Percentiles rank a stretch among this genome's conserved stretches.
Evolutionary conservation across 2,329 filamentous ascomycete genomes (phyloP).

Genomic region (Alternaria consortialis): DNA sequence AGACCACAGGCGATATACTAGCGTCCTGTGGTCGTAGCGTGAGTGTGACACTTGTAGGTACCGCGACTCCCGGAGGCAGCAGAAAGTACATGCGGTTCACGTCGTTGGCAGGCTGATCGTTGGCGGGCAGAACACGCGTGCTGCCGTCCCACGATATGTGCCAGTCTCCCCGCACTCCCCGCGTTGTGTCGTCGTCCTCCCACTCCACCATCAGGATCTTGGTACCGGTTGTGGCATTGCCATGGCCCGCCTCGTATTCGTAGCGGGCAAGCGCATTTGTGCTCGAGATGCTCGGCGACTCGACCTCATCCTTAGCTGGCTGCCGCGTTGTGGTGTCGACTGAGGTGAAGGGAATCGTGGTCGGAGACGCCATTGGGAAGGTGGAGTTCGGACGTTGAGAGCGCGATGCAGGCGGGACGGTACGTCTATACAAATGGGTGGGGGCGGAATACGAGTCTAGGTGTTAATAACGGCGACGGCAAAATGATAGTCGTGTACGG

Average conservation of each 20-base stretch:
- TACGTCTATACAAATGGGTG: conserved; percentile 40
- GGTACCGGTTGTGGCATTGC: conserved; percentile 74
- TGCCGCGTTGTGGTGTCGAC: conserved; percentile 52
- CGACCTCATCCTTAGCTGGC: conserved; percentile 51
- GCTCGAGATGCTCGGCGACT: conserved; percentile 59
- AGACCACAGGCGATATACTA: conserved; percentile 54
- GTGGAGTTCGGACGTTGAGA: conserved; percentile 34
- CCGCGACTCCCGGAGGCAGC: conserved; percentile 73
- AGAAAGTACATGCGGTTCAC: conserved; percentile 79
- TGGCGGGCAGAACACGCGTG: conserved; percentile 72
- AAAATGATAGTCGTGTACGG: conserved; percentile 40
- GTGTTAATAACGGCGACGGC: conserved; percentile 43
- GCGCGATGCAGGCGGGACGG: conserved; percentile 40
- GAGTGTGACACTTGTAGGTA: conserved; percentile 78
- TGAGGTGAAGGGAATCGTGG: conserved; percentile 51
- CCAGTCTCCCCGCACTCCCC: conserved; percentile 67
- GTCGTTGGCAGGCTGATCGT: conserved; percentile 62
- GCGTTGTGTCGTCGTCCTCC: conserved; percentile 69
- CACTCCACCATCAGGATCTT: conserved; percentile 96
- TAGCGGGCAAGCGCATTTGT: conserved; percentile 78
- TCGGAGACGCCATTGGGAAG: conserved; percentile 45
- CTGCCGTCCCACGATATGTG: conserved; percentile 86
- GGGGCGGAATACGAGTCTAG: conserved; percentile 43
- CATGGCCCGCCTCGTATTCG: conserved; percentile 81
- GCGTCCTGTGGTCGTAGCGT: conserved; percentile 59